Evolutionary conservation across 2,329 filamentous ascomycete species (phyloP), one percentile per base, ranked within the genome.

Genomic region (Blastomyces emzantsi): DNA sequence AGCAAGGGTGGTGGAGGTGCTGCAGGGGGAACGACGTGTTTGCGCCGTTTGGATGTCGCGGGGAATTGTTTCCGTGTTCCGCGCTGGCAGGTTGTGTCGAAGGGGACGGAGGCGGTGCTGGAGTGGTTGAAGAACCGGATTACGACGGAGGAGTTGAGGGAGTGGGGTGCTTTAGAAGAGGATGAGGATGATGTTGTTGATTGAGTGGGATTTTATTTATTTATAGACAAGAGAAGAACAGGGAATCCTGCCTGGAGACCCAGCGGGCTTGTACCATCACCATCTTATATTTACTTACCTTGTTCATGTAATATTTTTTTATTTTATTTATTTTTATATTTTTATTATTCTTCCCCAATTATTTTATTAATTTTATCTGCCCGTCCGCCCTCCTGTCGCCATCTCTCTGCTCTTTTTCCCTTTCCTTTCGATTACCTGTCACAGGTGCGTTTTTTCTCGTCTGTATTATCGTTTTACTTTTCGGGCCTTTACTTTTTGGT

Each of bases 1-100:
- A 51, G 22, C 25, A 51, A 51, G 9, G 9, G 47, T 25, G n/a
- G n/a, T 51, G 47, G 47, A 13, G 22, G 6, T 15, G 47, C 22
- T 25, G 22, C 47, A 11, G 47, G 47, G 11, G n/a, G n/a, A 49
- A 80, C 81, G 1, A 71, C 72, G 77, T 86, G 69, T 66, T 85
- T 77, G 78, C 89, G 81, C 75, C 83, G 81, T 62, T 78, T 97
- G 11, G 88, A 96, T 58, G 88, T 96, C 3, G 85, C 84, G 36
- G 92, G 92, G 0, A 97, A 97, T 73, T 83, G 87, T 41, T 97
- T 97, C 77, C 83, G 90, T 41, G 91, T 97, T 41, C 93, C 93
- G 0, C 85, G 90, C 63, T 92, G 89, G 79, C 89, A 89, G 66
- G 83, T 96, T 7, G 78, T 97, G 58, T 89, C 93, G 65, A 89